Conservation (phyloP, 2,329 filamentous ascomycete species). For the Verticillium albo-atrum region DNA sequence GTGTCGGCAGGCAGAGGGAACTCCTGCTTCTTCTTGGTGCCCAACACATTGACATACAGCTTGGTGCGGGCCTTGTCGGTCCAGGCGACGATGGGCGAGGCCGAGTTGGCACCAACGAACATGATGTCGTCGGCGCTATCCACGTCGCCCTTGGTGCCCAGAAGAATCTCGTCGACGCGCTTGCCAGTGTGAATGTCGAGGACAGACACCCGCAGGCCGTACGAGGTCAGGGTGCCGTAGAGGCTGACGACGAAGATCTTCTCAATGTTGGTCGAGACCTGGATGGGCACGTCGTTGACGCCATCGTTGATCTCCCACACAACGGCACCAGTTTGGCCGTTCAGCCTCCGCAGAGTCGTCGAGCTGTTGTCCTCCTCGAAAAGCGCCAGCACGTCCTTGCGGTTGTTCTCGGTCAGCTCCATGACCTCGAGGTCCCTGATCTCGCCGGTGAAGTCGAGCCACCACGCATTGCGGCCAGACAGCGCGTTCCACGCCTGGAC, state of each 20-base stretch:
- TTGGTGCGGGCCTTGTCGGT: conserved; percentile 57
- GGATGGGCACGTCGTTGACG: conserved; percentile 67
- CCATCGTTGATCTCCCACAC: conserved; percentile 75
- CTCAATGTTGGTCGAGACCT: conserved; percentile 66
- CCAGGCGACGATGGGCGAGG: conserved; percentile 72
- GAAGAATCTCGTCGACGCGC: conserved; percentile 64
- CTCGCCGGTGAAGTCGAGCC: conserved; percentile 51
- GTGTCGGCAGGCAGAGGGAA: conserved; percentile 45
- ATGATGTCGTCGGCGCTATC: conserved; percentile 59
- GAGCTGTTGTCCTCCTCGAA: conserved; percentile 53
- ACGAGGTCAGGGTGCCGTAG: conserved; percentile 63
- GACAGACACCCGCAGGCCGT: conserved; percentile 71
- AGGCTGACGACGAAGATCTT: conserved; percentile 74
- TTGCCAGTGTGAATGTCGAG: conserved; percentile 71
- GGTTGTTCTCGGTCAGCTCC: conserved; percentile 58
- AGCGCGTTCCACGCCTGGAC: conserved; percentile 81
- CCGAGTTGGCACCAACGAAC: conserved; percentile 72
- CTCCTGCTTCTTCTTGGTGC: conserved; percentile 51
- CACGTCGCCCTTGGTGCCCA: conserved; percentile 73
- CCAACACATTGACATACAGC: conserved; percentile 68
- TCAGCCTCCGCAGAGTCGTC: conserved; percentile 64
- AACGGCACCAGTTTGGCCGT: conserved; percentile 65
- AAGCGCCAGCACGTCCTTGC: conserved; percentile 70
- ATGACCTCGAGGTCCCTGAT: conserved; percentile 73
- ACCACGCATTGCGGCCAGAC: conserved; percentile 77